A percentile compares a stretch with the other conserved stretches of the same genome.
These are phyloP conservation scores for Phytophthora citrophthora DNA, from an alignment of 352 stramenopile genomes.

Conservation along the genomic window DNA sequence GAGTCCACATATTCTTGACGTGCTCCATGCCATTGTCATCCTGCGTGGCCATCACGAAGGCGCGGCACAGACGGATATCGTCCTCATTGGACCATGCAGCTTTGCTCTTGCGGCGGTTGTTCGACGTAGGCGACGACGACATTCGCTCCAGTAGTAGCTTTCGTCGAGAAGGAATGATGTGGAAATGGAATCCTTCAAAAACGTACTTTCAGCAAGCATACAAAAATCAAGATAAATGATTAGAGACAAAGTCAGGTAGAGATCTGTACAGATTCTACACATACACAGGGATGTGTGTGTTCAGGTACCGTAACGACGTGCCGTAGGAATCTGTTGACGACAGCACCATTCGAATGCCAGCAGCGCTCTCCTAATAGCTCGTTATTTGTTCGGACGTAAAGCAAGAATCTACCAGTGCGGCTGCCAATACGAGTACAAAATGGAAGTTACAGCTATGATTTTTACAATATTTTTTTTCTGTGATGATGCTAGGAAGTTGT, in stretches of 20 bases:
- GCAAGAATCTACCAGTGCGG: background rate
- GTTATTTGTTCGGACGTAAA: background rate
- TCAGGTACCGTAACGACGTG: background rate
- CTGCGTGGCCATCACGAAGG: constrained; percentile 37
- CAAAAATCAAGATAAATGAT: constrained; percentile 8
- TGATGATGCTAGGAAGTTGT: too few relatives aligned
- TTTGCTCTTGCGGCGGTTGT: constrained; percentile 34
- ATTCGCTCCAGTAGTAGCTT: constrained; percentile 16
- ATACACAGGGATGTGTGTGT: constrained; percentile 19
- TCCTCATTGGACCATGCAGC: constrained; percentile 35
- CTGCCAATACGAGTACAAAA: too few relatives aligned
- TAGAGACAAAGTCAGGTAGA: constrained; percentile 20
- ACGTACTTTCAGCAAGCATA: constrained; percentile 11
- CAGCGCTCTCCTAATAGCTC: background rate
- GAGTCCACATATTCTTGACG: constrained; percentile 41
- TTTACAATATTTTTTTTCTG: too few relatives aligned
- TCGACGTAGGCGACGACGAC: constrained; percentile 18
- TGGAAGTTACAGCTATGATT: too few relatives aligned
- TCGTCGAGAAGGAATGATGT: constrained; percentile 7
- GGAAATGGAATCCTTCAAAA: constrained; percentile 26
- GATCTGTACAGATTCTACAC: constrained; percentile 32
- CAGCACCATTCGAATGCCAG: background rate
- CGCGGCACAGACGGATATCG: constrained; percentile 36
- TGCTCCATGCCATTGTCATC: constrained; percentile 31
- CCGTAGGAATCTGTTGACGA: constrained; percentile 4